A percentile compares a stretch with the other conserved stretches of the same genome.
Conservation (phyloP, 208 protist species). For the Histomonas meleagridis region DNA sequence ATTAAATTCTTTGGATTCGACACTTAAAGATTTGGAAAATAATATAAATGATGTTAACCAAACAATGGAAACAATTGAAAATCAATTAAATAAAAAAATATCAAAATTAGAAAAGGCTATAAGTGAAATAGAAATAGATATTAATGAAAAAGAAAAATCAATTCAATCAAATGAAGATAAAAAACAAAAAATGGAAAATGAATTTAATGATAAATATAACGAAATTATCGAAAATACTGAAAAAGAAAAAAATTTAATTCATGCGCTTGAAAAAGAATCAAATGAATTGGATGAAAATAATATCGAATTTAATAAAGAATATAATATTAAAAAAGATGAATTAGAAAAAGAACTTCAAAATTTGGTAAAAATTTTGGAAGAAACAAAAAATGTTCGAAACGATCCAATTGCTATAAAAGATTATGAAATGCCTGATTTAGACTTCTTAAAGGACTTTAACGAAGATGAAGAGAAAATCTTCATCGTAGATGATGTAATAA, state of each 20-base stretch:
- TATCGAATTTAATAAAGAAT: not conserved
- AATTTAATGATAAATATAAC: too few species aligned
- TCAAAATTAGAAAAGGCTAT: not conserved
- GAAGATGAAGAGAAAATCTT: too few species aligned
- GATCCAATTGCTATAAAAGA: not conserved
- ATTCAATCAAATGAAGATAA: not conserved
- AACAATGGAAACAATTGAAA: not conserved
- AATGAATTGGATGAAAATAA: not conserved
- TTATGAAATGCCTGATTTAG: not conserved
- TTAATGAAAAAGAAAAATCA: not conserved
- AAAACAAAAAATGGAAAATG: not conserved
- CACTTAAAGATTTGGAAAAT: not conserved
- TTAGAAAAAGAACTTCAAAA: slow-evolving; percentile 1
- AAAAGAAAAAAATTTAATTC: not conserved
- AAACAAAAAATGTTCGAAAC: not conserved
- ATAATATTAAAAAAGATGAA: not conserved
- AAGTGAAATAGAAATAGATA: not conserved
- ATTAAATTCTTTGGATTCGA: not conserved
- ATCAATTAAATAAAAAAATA: not conserved
- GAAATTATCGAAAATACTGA: too few species aligned
- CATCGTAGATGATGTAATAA: too few species aligned
- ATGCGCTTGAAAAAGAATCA: not conserved
- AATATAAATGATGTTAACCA: not conserved
- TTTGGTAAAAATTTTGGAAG: not conserved
- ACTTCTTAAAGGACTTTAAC: not conserved